Conservation (phyloP, 176 grass and related monocot species). For the Aegilops longissima region DNA sequence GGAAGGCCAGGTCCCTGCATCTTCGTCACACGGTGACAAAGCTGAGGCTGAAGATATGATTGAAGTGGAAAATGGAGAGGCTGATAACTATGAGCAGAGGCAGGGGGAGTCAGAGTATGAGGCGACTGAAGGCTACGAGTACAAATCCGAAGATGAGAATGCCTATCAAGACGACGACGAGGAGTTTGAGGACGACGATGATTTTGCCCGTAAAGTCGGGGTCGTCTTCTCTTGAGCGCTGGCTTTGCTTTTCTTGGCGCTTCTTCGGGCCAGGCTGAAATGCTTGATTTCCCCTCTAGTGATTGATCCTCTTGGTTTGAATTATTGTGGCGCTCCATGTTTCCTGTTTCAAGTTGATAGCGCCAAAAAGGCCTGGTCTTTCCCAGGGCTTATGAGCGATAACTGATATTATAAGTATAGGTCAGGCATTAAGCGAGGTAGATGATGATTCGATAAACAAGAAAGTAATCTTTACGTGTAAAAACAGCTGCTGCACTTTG, state of each 20-base stretch:
- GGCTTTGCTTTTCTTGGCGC: constrained; percentile 1
- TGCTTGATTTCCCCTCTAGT: constrained; percentile 18
- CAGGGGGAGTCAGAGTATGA: constrained; percentile 57
- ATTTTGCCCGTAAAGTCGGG: constrained; percentile 83
- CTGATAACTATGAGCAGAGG: constrained; percentile 53
- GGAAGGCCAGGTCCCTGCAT: constrained; percentile 42
- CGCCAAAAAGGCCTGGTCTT: constrained; percentile 41
- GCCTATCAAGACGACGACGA: constrained; percentile 59
- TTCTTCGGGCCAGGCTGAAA: constrained; percentile 19
- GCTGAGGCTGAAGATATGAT: constrained; percentile 43
- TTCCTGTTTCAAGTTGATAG: constrained; percentile 33
- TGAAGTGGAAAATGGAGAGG: constrained; percentile 52
- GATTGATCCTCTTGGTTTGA: constrained; percentile 41
- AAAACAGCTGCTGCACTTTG: constrained; percentile 36
- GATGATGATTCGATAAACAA: constrained; percentile 29
- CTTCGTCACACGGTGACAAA: constrained; percentile 37
- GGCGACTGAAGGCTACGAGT: constrained; percentile 42
- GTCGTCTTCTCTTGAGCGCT: constrained; percentile 57
- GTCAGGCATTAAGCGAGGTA: constrained; percentile 36
- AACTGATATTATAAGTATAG: constrained; percentile 36
- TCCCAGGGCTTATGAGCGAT: constrained; percentile 38
- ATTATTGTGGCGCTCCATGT: constrained; percentile 28
- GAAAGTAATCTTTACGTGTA: constrained; percentile 37
- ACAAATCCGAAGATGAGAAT: constrained; percentile 62
- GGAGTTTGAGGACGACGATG: constrained; percentile 79